A percentile compares a stretch with the other conserved stretches of the same genome.
Evolutionary conservation across 2,329 filamentous ascomycete genomes (phyloP).

Genomic region (Fusarium armeniacum): DNA sequence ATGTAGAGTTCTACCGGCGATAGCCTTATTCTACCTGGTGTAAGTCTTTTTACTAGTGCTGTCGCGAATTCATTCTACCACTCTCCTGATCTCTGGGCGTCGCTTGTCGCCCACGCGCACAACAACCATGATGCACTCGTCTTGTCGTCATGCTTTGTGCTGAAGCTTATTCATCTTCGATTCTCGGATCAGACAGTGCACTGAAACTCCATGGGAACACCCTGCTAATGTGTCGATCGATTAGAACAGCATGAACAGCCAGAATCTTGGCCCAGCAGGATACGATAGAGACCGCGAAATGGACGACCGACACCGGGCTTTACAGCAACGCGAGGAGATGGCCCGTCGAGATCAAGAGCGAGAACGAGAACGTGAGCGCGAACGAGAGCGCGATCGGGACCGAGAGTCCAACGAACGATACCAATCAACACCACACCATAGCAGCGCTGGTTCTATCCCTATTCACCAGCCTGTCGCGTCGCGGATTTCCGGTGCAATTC

Average conservation of each 20-base stretch:
- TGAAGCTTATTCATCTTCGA: background rate
- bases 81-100: conserved; percentile 48
- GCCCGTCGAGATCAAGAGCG: conserved; percentile 61
- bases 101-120: conserved; percentile 28
- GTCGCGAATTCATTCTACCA: conserved; percentile 46
- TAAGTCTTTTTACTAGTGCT: conserved; percentile 51
- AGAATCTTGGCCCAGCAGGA: conserved; percentile 58
- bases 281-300: conserved; percentile 66
- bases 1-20: conserved; percentile 55
- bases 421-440: conserved; percentile 82
- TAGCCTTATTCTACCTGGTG: conserved; percentile 55
- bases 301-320: conserved; percentile 63
- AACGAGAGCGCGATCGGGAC: conserved; percentile 67
- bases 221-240: conserved; percentile 30
- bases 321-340: conserved; percentile 64
- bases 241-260: conserved; percentile 62
- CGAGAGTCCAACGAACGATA: conserved; percentile 76
- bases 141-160: background rate
- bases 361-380: conserved; percentile 72
- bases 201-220: conserved; percentile 8
- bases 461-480: conserved; percentile 95
- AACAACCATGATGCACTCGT: background rate
- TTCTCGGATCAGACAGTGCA: background rate
- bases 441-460: conserved; percentile 87
- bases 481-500: conserved; percentile 83